Percentiles rank a stretch among this genome's conserved stretches.
Evolutionary conservation across 305 asterid genomes (phyloP).

Genomic region (Petunia hybrid): DNA sequence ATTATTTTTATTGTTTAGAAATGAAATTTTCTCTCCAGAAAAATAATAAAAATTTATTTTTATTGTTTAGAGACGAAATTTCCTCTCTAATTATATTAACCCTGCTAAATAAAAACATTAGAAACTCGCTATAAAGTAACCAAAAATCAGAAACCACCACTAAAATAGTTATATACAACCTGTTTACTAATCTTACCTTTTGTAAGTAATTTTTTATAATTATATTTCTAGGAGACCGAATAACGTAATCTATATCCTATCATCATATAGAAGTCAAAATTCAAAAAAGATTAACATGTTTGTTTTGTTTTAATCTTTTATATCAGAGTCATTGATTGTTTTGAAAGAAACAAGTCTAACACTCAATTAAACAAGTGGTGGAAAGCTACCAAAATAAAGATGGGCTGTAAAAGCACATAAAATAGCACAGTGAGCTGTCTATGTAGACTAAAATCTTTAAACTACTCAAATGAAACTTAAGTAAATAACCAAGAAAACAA

Average conservation of each 20-base stretch:
- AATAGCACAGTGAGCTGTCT: slow-evolving; percentile 26
- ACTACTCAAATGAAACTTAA: slow-evolving; percentile 15
- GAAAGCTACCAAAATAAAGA: slow-evolving; percentile 11
- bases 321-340: neutral
- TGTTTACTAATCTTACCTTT: neutral
- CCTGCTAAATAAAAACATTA: too few relatives aligned
- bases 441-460: slow-evolving; percentile 4
- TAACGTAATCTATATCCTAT: neutral
- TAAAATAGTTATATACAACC: too few relatives aligned
- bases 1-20: too few relatives aligned
- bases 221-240: neutral
- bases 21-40: too few relatives aligned
- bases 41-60: too few relatives aligned
- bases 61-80: too few relatives aligned
- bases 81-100: too few relatives aligned
- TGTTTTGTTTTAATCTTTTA: neutral
- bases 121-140: too few relatives aligned
- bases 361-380: neutral
- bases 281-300: neutral
- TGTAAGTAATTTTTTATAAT: neutral
- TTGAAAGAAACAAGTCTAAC: neutral
- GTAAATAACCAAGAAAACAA: neutral
- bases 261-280: neutral
- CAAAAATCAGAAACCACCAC: too few relatives aligned
- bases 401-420: neutral